phyloP scores from a whole-genome alignment of 805 yeast species.

The Monosporozyma siamensis region DNA sequence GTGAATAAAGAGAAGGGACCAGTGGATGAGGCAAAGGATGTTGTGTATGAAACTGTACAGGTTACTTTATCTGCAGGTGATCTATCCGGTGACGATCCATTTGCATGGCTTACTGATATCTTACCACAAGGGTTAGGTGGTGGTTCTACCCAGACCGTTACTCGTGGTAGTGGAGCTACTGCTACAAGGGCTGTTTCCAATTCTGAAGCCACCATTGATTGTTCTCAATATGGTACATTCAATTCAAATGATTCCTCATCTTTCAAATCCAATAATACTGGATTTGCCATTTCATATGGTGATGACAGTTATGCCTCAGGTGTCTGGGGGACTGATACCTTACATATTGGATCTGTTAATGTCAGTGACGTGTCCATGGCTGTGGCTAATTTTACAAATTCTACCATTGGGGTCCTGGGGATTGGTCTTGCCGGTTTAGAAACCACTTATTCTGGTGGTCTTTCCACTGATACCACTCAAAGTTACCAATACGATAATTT shows the following conservation, averaged over 20 bases:
- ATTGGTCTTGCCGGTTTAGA: conserved; percentile 52
- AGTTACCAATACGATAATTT: conserved; percentile 10
- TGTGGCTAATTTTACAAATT: conserved; percentile 26
- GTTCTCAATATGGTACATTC: conserved; percentile 34
- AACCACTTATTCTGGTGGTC: conserved; percentile 36
- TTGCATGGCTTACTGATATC: background rate
- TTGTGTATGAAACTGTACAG: background rate
- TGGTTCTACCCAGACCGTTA: background rate
- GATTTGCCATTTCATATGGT: conserved; percentile 40
- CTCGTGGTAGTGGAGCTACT: conserved; percentile 20
- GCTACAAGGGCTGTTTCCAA: conserved; percentile 22
- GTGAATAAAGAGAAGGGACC: background rate
- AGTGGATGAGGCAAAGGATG: background rate
- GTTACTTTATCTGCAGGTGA: background rate
- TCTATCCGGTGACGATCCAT: background rate
- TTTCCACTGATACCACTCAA: background rate
- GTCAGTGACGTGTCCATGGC: conserved; percentile 25
- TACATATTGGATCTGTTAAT: conserved; percentile 44
- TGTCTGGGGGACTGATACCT: conserved; percentile 37
- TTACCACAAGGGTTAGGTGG: background rate
- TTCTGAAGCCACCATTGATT: conserved; percentile 16
- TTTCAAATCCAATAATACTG: conserved; percentile 27
- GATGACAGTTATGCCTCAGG: conserved; percentile 44
- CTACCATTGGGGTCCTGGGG: conserved; percentile 41
- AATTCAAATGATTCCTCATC: conserved; percentile 27